Percentiles rank a stretch among this genome's conserved stretches.
Evolutionary conservation across 352 stramenopile species (phyloP).

Genomic region (Phytophthora foliorum): DNA sequence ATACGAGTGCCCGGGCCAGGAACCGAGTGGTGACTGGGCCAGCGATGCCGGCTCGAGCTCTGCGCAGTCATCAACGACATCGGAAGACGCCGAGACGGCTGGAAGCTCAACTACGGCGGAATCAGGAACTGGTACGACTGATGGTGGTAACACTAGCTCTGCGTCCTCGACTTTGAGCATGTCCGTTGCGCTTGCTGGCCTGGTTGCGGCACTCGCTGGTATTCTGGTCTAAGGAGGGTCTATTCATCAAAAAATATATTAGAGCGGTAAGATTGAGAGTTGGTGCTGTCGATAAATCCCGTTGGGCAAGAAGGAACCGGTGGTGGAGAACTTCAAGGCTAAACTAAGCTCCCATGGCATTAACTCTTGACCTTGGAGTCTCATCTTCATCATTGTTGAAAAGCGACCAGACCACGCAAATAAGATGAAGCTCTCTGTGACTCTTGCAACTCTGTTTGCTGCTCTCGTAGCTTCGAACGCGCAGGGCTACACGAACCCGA

Average conservation of each 20-base stretch:
- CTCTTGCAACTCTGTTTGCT: slow-evolving; percentile 16
- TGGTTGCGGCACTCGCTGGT: slow-evolving; percentile 20
- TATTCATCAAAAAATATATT: slow-evolving; percentile 14
- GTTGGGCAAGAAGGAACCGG: slow-evolving; percentile 7
- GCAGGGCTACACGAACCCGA: slow-evolving; percentile 44
- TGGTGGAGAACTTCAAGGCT: not conserved
- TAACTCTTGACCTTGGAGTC: too few relatives aligned
- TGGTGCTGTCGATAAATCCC: slow-evolving; percentile 6
- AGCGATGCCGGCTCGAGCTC: slow-evolving; percentile 35
- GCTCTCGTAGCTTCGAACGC: slow-evolving; percentile 20
- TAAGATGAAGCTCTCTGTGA: slow-evolving; percentile 31
- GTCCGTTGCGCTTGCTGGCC: slow-evolving; percentile 23
- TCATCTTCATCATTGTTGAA: slow-evolving; percentile 22
- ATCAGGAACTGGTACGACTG: slow-evolving; percentile 22
- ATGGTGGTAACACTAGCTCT: slow-evolving; percentile 24
- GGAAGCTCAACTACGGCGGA: slow-evolving; percentile 16
- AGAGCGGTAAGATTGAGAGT: slow-evolving; percentile 9
- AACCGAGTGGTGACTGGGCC: slow-evolving; percentile 61
- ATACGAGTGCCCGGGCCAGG: slow-evolving; percentile 57
- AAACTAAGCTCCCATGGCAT: not conserved
- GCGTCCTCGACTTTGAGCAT: slow-evolving; percentile 27
- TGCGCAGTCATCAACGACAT: slow-evolving; percentile 33
- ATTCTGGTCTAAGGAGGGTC: slow-evolving; percentile 25
- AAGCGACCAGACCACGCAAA: slow-evolving; percentile 15
- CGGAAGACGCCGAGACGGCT: slow-evolving; percentile 11